A percentile compares a stretch with the other conserved stretches of the same genome.
These are phyloP conservation scores for Pichia eremophila DNA, from an alignment of 805 yeast genomes.

Conservation along the genomic window DNA sequence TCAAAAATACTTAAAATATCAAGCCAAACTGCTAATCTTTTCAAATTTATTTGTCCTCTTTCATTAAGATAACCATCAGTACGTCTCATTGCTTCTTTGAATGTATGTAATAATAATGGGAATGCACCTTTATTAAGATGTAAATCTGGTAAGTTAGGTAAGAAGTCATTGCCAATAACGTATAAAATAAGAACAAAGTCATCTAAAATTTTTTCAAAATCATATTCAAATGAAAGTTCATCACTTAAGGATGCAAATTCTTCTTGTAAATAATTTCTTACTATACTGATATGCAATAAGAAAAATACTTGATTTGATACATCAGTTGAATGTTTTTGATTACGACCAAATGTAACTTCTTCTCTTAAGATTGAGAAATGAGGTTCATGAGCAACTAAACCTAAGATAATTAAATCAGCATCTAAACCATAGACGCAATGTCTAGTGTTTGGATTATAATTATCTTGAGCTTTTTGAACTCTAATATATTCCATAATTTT, in stretches of 20 bases:
- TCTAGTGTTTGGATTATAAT: constrained; percentile 69
- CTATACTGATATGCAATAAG: constrained; percentile 73
- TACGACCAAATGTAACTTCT: constrained; percentile 80
- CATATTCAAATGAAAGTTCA: constrained; percentile 55
- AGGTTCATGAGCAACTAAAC: constrained; percentile 88
- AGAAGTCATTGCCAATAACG: constrained; percentile 95
- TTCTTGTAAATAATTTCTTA: constrained; percentile 82
- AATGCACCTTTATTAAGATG: constrained; percentile 93
- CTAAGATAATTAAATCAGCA: constrained; percentile 92
- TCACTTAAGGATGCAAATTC: constrained; percentile 71
- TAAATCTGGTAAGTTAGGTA: constrained; percentile 91
- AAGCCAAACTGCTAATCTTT: constrained; percentile 67
- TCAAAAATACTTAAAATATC: constrained; percentile 72
- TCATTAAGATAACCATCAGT: constrained; percentile 81
- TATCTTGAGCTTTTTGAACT: constrained; percentile 60
- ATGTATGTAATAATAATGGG: constrained; percentile 82
- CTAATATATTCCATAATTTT: constrained; percentile 92
- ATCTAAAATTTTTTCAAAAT: constrained; percentile 83
- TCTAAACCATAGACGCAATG: constrained; percentile 95
- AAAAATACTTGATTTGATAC: constrained; percentile 74
- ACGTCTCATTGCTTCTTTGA: constrained; percentile 66
- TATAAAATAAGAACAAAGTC: constrained; percentile 88
- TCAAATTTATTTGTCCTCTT: constrained; percentile 69
- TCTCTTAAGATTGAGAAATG: constrained; percentile 91
- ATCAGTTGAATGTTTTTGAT: constrained; percentile 27